Percentiles rank a stretch among this genome's conserved stretches.
Conservation (phyloP, 345 rosid species). For the Pistacia vera region DNA sequence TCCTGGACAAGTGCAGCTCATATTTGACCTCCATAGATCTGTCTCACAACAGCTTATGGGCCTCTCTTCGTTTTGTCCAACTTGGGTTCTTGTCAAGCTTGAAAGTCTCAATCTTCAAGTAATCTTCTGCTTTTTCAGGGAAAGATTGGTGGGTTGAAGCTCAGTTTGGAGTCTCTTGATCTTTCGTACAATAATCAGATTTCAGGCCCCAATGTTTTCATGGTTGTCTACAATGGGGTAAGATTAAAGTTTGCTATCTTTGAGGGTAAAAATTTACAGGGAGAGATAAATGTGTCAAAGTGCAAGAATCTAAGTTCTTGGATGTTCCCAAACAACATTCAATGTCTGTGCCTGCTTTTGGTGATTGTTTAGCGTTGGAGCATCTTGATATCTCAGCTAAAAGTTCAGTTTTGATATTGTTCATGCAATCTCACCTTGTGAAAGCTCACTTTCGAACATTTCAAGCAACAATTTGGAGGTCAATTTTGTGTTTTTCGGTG, state of each 20-base stretch:
- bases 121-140: constrained; percentile 52
- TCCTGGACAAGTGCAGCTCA: constrained; percentile 63
- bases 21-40: constrained; percentile 70
- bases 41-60: constrained; percentile 64
- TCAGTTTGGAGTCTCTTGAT: constrained; percentile 69
- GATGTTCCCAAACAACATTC: constrained; percentile 91
- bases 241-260: constrained; percentile 44
- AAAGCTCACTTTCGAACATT: constrained; percentile 59
- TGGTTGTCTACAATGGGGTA: constrained; percentile 65
- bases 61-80: constrained; percentile 48
- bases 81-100: constrained; percentile 59
- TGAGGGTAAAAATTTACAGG: constrained; percentile 75
- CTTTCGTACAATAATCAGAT: constrained; percentile 73
- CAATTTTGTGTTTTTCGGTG: constrained; percentile 43
- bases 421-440: constrained; percentile 54
- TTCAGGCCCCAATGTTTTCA: constrained; percentile 45
- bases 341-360: constrained; percentile 47
- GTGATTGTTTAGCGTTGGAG: constrained; percentile 65
- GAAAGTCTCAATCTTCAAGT: constrained; percentile 57
- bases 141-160: constrained; percentile 51
- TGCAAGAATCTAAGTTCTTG: constrained; percentile 60
- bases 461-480: constrained; percentile 72
- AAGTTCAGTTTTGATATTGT: constrained; percentile 64
- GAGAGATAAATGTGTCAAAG: constrained; percentile 58
- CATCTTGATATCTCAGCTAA: constrained; percentile 78